Evolutionary conservation across 73 alveolate genomes (phyloP).

Genomic region (Chromera velia): DNA sequence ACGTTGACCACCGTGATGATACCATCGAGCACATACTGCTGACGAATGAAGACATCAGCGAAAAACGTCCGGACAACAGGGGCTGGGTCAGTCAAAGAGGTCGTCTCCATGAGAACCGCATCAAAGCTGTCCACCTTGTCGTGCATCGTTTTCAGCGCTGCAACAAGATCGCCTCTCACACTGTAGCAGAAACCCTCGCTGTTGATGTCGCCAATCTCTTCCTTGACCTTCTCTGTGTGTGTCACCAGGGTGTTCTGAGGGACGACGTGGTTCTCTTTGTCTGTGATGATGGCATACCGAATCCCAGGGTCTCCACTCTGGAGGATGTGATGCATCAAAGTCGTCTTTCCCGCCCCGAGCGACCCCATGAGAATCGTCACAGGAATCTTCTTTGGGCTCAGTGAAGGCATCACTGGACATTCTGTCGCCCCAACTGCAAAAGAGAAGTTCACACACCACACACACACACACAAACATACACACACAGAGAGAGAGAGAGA

Average conservation of each 20-base stretch:
- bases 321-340: too few species aligned
- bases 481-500: too few species aligned
- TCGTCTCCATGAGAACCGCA: not conserved
- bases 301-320: not conserved
- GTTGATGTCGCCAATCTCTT: not conserved
- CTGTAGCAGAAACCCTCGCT: not conserved
- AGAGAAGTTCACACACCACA: too few species aligned
- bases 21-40: not conserved
- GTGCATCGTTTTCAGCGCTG: not conserved
- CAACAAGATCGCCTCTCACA: not conserved
- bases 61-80: slow-evolving; percentile 50
- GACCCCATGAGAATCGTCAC: too few species aligned
- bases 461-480: too few species aligned
- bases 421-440: too few species aligned
- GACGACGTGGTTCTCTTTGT: slow-evolving; percentile 28
- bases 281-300: not conserved
- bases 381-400: too few species aligned
- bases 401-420: too few species aligned
- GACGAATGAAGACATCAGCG: not conserved
- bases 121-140: not conserved
- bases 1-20: slow-evolving; percentile 29
- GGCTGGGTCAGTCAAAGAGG: slow-evolving; percentile 35
- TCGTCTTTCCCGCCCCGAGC: too few species aligned
- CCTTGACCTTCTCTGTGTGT: not conserved
- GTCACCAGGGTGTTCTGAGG: not conserved